Evolutionary conservation across 345 rosid genomes (phyloP), one percentile per base, ranked within the genome.

Genomic region (Gossypium bickii): DNA sequence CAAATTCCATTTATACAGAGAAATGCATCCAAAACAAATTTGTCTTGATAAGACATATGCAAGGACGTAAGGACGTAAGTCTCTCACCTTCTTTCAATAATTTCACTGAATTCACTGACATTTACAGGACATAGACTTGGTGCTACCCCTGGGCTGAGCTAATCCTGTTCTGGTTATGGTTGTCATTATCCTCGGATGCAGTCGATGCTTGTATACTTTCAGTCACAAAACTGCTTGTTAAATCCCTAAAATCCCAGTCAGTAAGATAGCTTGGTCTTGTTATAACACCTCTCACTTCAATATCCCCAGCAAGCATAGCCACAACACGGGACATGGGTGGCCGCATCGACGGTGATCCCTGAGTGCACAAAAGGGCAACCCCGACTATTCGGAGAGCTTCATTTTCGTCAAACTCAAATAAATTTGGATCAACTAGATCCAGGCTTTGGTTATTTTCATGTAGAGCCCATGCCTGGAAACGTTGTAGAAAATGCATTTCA

Each of bases 381-480:
- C 82, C 76, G 58, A 83, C 83, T 58, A 81, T 53, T 4, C 90
- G 89, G 49, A 69, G 80, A 24, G 72, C 85, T 78, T 87, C 87
- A 38, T 83, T 88, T 77, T 79, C 83, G 3, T 80, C 57, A 11
- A 67, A 84, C 38, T 62, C 77, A 1, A 62, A 49, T 73, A 87
- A 71, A 9, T 48, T 79, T 2, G 85, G 61, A 73, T 89, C 91
- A 12, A 84, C 82, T 22, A 88, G 65, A 20, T 81, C 78, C 7
- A 78, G 17, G 38, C 72, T 78, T 17, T 63, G 73, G 52, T 84
- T 72, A 77, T 78, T 81, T 81, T 89, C 84, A 38, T 86, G 83
- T 47, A 89, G 73, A 16, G 71, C 18, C 93, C 93, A 88, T 5
- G 92, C 88, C 93, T 89, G 38, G 18, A 62, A 3, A 34, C 48